These are phyloP conservation scores for Camellia sinensis DNA, from an alignment of 148 eudicot genomes.

Conservation along the genomic window DNA sequence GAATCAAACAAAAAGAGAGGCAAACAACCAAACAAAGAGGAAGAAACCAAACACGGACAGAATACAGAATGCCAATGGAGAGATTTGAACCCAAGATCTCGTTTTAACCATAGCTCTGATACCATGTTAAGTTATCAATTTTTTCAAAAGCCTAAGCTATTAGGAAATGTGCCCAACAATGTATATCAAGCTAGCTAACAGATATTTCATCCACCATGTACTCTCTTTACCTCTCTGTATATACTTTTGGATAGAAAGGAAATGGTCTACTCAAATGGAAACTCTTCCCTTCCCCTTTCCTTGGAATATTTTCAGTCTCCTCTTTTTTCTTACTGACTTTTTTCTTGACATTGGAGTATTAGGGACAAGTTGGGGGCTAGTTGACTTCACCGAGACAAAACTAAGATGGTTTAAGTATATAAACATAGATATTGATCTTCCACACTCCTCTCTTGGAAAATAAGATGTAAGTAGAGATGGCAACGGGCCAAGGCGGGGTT, in stretches of 20 bases:
- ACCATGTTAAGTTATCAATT: no score
- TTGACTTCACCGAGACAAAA: background rate
- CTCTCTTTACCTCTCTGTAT: background rate
- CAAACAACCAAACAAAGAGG: no score
- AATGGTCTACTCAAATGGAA: background rate
- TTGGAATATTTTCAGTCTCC: background rate
- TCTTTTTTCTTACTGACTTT: slow-evolving; percentile 1
- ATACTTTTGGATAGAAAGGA: background rate
- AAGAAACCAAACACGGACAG: no score
- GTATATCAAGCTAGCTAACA: no score
- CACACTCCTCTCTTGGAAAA: background rate
- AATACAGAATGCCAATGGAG: no score
- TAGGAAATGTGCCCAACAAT: no score
- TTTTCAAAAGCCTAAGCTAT: no score
- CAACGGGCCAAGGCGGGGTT: no score
- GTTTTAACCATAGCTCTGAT: no score
- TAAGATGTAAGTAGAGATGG: no score
- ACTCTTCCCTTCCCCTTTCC: background rate
- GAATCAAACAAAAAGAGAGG: no score
- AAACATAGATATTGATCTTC: background rate
- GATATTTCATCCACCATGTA: background rate
- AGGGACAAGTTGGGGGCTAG: background rate
- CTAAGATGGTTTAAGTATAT: background rate
- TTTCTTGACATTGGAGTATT: background rate
- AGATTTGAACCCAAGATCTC: no score